Evolutionary conservation across 768 basidiomycete genomes (phyloP), one percentile per base, ranked within the genome.

Genomic region (Suillus plorans): DNA sequence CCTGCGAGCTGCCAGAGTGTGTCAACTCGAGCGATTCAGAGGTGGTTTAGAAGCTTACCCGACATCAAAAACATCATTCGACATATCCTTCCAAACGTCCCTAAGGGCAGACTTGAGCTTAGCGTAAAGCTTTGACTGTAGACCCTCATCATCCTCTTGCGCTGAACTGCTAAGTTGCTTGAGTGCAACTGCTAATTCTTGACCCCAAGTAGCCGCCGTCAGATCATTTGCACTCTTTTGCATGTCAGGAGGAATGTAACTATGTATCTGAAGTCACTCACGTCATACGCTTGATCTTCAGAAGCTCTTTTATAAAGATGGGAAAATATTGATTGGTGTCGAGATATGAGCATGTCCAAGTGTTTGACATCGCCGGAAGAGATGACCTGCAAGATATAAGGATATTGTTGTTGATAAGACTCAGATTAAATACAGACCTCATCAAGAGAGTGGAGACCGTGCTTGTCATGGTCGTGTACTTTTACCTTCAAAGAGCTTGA

Each of bases 251-350:
- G 64, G 13, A 60, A 62, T 63, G 56, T 60, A 52, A 41, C 44
- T 44, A 57, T 39, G 34, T n/a, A 10, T 34, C 3, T 55, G 7
- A 49, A 41, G 49, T 53, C 1, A 73, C 88, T 65, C 68, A 94
- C 94, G 72, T 92, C 89, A 66, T 89, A 92, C 1, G 89, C 87
- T 71, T 92, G 90, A 69, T 94, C 92, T 66, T 92, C 89, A 0
- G 87, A 84, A 12, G 92, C 87, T 28, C 87, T 82, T 69, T 89
- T 91, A 57, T 80, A 79, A 16, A 96, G 79, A 76, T 95, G 89
- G 5, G 81, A 76, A 3, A 86, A 83, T 4, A 95, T 81, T 62
- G 88, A 84, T 63, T 84, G 81, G 71, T 95, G 91, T 9, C 83
- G 83, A 2, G 77, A 73, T n/a, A 89, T 76, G 5, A 94, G 80